These are phyloP conservation scores for Parmales sp. DNA, from an alignment of 108 stramenopile genomes.

Conservation along the genomic window DNA sequence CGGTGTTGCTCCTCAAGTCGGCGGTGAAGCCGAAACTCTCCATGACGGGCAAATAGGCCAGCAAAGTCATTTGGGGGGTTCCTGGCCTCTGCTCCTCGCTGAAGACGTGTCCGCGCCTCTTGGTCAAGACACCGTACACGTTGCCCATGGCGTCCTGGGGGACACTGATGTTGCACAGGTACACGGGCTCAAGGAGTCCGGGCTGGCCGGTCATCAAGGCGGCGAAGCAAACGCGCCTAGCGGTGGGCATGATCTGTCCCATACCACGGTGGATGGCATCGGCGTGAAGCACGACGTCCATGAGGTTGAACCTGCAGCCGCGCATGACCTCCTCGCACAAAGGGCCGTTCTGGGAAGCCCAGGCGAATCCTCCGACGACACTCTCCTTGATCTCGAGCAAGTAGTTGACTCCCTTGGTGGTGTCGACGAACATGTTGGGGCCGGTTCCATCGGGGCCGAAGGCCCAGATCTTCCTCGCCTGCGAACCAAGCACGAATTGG, in stretches of 20 bases:
- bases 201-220: slow-evolving; percentile 84
- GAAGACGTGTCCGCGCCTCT: slow-evolving; percentile 97
- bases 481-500: no score
- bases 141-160: slow-evolving; percentile 99
- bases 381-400: slow-evolving; percentile 98
- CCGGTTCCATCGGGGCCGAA: slow-evolving; percentile 99
- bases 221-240: slow-evolving; percentile 96
- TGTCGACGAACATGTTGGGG: slow-evolving; percentile 95
- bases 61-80: slow-evolving; percentile 92
- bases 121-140: slow-evolving; percentile 97
- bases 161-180: slow-evolving; percentile 95
- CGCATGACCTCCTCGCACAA: slow-evolving; percentile 97
- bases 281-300: slow-evolving; percentile 99
- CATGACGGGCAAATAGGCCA: slow-evolving; percentile 98
- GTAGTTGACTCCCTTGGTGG: slow-evolving; percentile 99
- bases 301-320: slow-evolving; percentile 89
- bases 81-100: slow-evolving; percentile 95
- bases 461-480: slow-evolving; percentile 99
- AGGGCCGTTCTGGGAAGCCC: slow-evolving; percentile 94
- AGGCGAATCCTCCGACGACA: slow-evolving; percentile 96
- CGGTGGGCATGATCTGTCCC: slow-evolving; percentile 99
- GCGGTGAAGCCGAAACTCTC: slow-evolving; percentile 99
- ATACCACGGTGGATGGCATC: slow-evolving; percentile 99
- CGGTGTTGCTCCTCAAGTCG: slow-evolving; percentile 94
- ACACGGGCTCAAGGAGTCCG: slow-evolving; percentile 93